A percentile compares a stretch with the other conserved stretches of the same genome.
Conservation (phyloP, 257 asterid genomes). For the Penstemon newberryi region DNA sequence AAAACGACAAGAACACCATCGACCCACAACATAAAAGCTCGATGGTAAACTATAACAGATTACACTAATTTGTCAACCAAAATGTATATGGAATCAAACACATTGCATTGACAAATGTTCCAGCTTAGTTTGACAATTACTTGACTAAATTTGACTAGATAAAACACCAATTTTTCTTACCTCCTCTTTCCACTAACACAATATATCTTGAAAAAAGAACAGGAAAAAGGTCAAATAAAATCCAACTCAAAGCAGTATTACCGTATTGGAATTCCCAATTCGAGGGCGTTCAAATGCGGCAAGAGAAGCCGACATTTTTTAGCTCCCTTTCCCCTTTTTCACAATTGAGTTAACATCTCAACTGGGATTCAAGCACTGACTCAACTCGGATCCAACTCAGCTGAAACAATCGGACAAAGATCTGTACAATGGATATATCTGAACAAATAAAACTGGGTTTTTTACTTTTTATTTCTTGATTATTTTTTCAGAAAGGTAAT, state of each 20-base stretch:
- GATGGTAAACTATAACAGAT: constrained; percentile 4
- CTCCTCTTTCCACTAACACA: constrained; percentile 31
- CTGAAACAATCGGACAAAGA: constrained; percentile 27
- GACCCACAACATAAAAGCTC: constrained; percentile 24
- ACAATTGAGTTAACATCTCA: constrained; percentile 36
- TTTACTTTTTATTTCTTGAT: background rate
- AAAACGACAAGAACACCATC: constrained; percentile 22
- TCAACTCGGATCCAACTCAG: constrained; percentile 42
- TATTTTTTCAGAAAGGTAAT: constrained; percentile 28
- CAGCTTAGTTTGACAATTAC: constrained; percentile 20
- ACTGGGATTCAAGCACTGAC: constrained; percentile 26
- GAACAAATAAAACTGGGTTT: constrained; percentile 29
- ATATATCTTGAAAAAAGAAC: constrained; percentile 5
- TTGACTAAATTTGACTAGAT: constrained; percentile 45
- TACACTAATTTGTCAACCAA: constrained; percentile 16
- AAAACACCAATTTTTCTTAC: constrained; percentile 20
- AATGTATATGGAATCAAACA: constrained; percentile 1
- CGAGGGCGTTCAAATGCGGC: constrained; percentile 93
- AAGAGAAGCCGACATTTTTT: constrained; percentile 71
- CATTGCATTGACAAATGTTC: constrained; percentile 13
- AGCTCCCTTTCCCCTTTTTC: constrained; percentile 19
- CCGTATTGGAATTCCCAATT: constrained; percentile 82
- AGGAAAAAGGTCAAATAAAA: background rate
- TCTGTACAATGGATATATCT: constrained; percentile 31
- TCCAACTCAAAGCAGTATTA: constrained; percentile 29